Percentiles rank a stretch among this genome's conserved stretches.
Conservation (phyloP, 202 grass and related monocot genomes). For the Elaeis oleifera region DNA sequence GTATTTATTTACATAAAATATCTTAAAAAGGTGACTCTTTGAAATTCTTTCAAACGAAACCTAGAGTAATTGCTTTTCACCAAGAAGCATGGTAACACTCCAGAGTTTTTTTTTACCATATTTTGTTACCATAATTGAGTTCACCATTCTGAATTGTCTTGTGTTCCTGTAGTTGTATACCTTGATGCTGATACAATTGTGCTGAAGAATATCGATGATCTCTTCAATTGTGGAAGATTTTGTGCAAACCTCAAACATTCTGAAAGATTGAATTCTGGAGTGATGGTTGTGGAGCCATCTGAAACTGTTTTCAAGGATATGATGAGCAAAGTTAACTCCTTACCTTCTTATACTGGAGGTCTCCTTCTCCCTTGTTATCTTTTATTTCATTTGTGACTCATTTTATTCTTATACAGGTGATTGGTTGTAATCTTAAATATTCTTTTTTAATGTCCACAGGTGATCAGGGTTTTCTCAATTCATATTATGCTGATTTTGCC, state of each 20-base stretch:
- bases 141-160: background rate
- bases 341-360: conserved; percentile 97
- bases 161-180: conserved; percentile 66
- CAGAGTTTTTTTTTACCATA: background rate
- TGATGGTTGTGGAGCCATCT: conserved; percentile 94
- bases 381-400: background rate
- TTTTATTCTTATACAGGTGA: no score
- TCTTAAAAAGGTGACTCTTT: background rate
- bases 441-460: conserved; percentile 49
- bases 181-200: conserved; percentile 93
- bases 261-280: conserved; percentile 95
- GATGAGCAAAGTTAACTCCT: conserved; percentile 54
- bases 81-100: background rate
- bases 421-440: no score
- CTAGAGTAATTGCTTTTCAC: background rate
- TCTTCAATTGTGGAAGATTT: conserved; percentile 91
- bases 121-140: conserved; percentile 6
- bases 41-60: background rate
- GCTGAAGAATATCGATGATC: conserved; percentile 74
- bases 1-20: no score
- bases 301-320: conserved; percentile 77
- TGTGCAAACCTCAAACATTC: conserved; percentile 98
- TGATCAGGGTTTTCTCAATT: conserved; percentile 95
- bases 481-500: conserved; percentile 90
- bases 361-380: background rate